These are phyloP conservation scores for Colletotrichum karsti DNA, from an alignment of 2,329 filamentous ascomycete species.

Conservation along the genomic window DNA sequence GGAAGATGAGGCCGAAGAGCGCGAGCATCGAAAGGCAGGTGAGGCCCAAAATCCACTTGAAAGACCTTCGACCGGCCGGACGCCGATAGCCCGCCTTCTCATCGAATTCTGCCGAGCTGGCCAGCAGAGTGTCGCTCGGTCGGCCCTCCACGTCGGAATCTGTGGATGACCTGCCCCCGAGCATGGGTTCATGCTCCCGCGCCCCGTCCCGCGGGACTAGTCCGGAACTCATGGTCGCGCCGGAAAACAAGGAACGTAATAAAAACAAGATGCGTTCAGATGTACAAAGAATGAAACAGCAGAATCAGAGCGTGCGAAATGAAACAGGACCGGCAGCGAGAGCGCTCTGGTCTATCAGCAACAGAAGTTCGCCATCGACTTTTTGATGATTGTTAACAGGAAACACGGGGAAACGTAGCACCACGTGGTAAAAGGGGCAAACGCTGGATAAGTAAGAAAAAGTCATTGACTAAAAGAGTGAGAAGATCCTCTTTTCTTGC, in stretches of 20 bases:
- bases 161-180: slow-evolving; percentile 11
- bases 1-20: slow-evolving; percentile 23
- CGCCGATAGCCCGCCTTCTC: slow-evolving; percentile 14
- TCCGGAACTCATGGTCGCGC: slow-evolving; percentile 10
- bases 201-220: slow-evolving; percentile 27
- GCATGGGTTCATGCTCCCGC: slow-evolving; percentile 24
- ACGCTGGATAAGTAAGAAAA: neutral
- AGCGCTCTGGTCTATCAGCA: neutral
- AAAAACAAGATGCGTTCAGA: neutral
- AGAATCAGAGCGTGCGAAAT: neutral
- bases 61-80: slow-evolving; percentile 11
- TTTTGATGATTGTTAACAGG: neutral
- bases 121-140: slow-evolving; percentile 8
- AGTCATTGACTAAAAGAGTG: neutral
- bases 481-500: slow-evolving; percentile 13
- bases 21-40: slow-evolving; percentile 21
- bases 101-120: neutral
- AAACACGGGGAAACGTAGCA: neutral
- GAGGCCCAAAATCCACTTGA: slow-evolving; percentile 21
- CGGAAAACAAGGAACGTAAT: neutral
- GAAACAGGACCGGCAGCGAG: neutral
- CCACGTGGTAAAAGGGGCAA: slow-evolving; percentile 26
- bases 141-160: slow-evolving; percentile 22
- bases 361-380: slow-evolving; percentile 11
- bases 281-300: neutral